phyloP scores from a whole-genome alignment of 495 filamentous ascomycete species.

The Aspergillus asperescens region DNA sequence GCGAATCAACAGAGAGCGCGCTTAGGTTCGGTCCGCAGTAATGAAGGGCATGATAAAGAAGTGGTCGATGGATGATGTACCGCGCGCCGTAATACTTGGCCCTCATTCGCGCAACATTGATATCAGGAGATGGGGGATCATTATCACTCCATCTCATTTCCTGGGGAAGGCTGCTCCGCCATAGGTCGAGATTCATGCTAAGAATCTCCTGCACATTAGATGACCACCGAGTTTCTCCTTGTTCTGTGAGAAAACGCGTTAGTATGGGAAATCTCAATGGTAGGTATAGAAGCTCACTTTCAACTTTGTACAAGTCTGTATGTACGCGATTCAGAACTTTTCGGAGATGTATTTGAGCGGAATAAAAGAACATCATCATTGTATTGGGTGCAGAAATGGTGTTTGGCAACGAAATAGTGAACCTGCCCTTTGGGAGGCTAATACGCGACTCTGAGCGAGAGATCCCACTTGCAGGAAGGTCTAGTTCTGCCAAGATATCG shows the following conservation, averaged over 20 bases:
- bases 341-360: conserved; percentile 77
- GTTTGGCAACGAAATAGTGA: conserved; percentile 29
- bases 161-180: conserved; percentile 40
- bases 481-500: conserved; percentile 88
- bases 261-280: background rate
- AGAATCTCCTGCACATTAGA: conserved; percentile 35
- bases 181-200: conserved; percentile 48
- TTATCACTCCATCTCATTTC: conserved; percentile 59
- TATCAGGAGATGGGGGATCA: conserved; percentile 64
- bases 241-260: conserved; percentile 13
- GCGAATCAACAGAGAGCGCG: conserved; percentile 28
- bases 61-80: conserved; percentile 83
- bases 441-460: conserved; percentile 66
- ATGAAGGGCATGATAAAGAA: conserved; percentile 64
- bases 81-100: conserved; percentile 92
- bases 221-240: conserved; percentile 28
- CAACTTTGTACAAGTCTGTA: conserved; percentile 67
- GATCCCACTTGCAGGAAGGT: conserved; percentile 73
- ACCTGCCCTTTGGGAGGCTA: conserved; percentile 50
- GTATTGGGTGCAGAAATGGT: conserved; percentile 30
- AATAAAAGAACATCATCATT: conserved; percentile 71
- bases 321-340: conserved; percentile 83
- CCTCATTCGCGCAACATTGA: conserved; percentile 77
- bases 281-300: conserved; percentile 28
- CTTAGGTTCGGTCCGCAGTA: conserved; percentile 27